Evolutionary conservation across 805 yeast species (phyloP), one percentile per base, ranked within the genome.

Genomic region (Maudiozyma bulderi): DNA sequence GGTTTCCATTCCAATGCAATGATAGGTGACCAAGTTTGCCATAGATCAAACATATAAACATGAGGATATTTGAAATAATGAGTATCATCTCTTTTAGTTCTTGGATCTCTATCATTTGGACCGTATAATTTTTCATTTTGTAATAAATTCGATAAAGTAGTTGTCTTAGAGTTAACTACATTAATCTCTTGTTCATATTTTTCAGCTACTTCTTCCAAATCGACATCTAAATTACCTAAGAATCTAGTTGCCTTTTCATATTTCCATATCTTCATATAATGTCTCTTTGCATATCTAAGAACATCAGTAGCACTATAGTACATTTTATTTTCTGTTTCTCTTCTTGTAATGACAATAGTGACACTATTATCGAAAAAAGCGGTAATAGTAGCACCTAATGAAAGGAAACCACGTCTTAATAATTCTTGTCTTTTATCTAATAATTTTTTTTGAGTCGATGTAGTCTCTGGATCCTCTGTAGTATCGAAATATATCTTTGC

Each of bases 41-140:
- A 75, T 29, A 85, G 71, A 60, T 93, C 99, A 68, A 84, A 91
- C 38, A 88, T 82, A 54, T 84, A 81, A 30, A 88, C 70, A 65
- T 82, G 88, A 6, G 82, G 79, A 38, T 82, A 81, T 46, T 81
- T 81, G 65, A 93, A 86, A 63, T 86, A 86, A 60, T 83, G 82
- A 58, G 84, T 77, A 62, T 91, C 96, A 57, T 86, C 95, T 49
- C 96, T 73, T 55, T 76, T 81, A 2, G 95, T 93, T 53, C 74
- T 76, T 10, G 95, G 93, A 63, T 90, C 96, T 55, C 95, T 77
- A 64, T 90, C 97, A 37, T 84, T 77, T 0, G 95, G 85, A 10
- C 96, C 97, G 62, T 79, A 81, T 11, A 86, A 67, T 59, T 86
- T 86, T 61, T 93, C 99, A 60, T 87, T 89, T 54, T 82, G 81